Base-by-base conservation (phyloP, 2,329 filamentous ascomycete species). In the Xylariaceae sp. region DNA sequence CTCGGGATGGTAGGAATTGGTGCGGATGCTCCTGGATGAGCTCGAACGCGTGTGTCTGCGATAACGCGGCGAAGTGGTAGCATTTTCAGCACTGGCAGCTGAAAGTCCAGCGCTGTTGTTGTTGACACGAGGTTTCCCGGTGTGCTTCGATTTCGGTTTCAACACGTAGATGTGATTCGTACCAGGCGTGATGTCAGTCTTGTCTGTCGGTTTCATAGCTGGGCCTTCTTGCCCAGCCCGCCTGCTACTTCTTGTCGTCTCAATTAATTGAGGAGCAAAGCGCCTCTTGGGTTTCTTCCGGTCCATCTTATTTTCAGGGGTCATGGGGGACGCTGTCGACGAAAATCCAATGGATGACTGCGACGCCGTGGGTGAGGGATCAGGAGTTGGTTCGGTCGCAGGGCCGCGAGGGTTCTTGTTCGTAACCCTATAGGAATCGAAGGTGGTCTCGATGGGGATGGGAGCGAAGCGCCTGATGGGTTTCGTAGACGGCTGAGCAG, bases 211-310 rank as follows among this genome's bases (percentile, higher is more conserved):
- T 56, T 79, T 80, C 18, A 86, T 83, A 35, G 86, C 83, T 17
- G 86, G 85, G 4, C 80, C 80, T 0, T 80, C 73, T 67, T 91
- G 87, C 17, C 85, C 85, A 13, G 82, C 82, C 68, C 85, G 85
- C 63, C 88, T 84, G 39, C 86, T 85, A 56, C 91, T 82, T 67
- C 86, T 84, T 3, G 88, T 88, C 2, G 89, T 92, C 73, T 93
- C 90, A 62, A 96, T 87, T 57, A 96, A 78, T 68, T 93, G 88
- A 10, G 91, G 91, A 35, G 87, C 82, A 72, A 95, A 96, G 61
- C 77, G 76, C 63, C 80, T 78, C 67, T 74, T 75, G 45, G 71
- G 69, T 53, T 69, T 72, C 34, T 64, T 68, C 15, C 60, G 51
- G 9, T 44, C 51, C 23, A 42, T 52, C 13, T 59, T 30, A 3